Percentiles rank a stretch among this genome's conserved stretches.
Evolutionary conservation across 2,329 filamentous ascomycete species (phyloP).

Genomic region (Ophiostoma ips): DNA sequence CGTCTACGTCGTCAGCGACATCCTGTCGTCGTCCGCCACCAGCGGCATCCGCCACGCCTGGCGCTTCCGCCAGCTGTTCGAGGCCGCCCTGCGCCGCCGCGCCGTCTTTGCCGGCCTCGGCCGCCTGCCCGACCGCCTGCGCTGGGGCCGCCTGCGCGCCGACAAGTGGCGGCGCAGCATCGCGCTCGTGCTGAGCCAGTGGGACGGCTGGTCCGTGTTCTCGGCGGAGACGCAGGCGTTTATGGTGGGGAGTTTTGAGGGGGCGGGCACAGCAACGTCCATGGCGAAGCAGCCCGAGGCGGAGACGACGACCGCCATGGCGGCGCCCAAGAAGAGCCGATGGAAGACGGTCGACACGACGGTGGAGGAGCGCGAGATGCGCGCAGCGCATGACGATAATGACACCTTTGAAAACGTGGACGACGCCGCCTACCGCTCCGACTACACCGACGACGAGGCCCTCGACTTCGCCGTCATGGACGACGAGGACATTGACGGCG

Average conservation of each 20-base stretch:
- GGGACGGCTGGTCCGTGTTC: constrained; percentile 62
- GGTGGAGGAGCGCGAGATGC: constrained; percentile 1
- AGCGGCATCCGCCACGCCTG: constrained; percentile 72
- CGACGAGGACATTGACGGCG: constrained; percentile 30
- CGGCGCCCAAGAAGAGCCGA: constrained; percentile 25
- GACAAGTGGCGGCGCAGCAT: constrained; percentile 78
- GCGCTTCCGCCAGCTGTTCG: constrained; percentile 73
- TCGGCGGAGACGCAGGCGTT: constrained; percentile 58
- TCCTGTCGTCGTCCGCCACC: constrained; percentile 63
- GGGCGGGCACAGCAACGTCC: constrained; percentile 38
- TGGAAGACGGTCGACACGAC: constrained; percentile 38
- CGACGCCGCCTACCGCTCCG: constrained; percentile 12
- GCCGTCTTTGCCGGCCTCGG: constrained; percentile 66
- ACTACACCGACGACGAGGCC: constrained; percentile 24
- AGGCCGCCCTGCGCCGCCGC: constrained; percentile 51
- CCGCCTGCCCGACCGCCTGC: constrained; percentile 52
- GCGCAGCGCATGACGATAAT: too few relatives aligned
- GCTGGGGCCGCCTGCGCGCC: constrained; percentile 68
- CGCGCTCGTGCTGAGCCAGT: constrained; percentile 52
- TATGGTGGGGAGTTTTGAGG: constrained; percentile 57
- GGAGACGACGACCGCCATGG: not conserved
- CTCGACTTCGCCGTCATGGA: constrained; percentile 33
- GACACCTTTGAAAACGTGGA: too few relatives aligned
- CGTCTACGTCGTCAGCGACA: constrained; percentile 64
- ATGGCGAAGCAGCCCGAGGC: not conserved